A percentile compares a stretch with the other conserved stretches of the same genome.
phyloP scores from a whole-genome alignment of 345 rosid species.

The Euclidium syriacum region DNA sequence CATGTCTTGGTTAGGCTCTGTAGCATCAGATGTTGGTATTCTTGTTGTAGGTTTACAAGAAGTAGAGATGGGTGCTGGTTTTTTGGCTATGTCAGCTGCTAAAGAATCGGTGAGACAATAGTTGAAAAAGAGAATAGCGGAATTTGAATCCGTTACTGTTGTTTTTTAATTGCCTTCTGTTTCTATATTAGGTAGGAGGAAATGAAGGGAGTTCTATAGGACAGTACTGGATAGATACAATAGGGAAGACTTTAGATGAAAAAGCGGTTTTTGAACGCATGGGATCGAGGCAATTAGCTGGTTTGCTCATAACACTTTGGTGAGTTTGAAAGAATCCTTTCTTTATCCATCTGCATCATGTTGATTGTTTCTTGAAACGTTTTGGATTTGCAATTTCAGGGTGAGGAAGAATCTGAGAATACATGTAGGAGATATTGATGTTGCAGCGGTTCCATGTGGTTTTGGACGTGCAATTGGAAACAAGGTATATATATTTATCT shows the following conservation, averaged over 20 bases:
- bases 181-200: slow-evolving; percentile 79
- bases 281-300: slow-evolving; percentile 98
- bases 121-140: neutral
- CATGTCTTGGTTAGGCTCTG: slow-evolving; percentile 82
- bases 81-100: slow-evolving; percentile 99
- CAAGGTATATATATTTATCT: slow-evolving; percentile 51
- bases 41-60: slow-evolving; percentile 94
- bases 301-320: slow-evolving; percentile 92
- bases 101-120: slow-evolving; percentile 85
- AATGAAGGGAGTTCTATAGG: slow-evolving; percentile 97
- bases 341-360: neutral
- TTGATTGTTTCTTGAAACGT: neutral
- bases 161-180: slow-evolving; percentile 13
- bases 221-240: slow-evolving; percentile 87
- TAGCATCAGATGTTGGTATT: slow-evolving; percentile 84
- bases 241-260: slow-evolving; percentile 85
- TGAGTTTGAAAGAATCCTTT: slow-evolving; percentile 33
- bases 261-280: slow-evolving; percentile 82
- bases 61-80: slow-evolving; percentile 99
- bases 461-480: slow-evolving; percentile 99
- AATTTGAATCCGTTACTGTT: neutral
- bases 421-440: slow-evolving; percentile 95
- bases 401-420: slow-evolving; percentile 86
- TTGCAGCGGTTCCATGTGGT: slow-evolving; percentile 97
- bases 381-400: slow-evolving; percentile 42